phyloP scores from a whole-genome alignment of 208 protist species.

The Trypanosoma vivax region DNA sequence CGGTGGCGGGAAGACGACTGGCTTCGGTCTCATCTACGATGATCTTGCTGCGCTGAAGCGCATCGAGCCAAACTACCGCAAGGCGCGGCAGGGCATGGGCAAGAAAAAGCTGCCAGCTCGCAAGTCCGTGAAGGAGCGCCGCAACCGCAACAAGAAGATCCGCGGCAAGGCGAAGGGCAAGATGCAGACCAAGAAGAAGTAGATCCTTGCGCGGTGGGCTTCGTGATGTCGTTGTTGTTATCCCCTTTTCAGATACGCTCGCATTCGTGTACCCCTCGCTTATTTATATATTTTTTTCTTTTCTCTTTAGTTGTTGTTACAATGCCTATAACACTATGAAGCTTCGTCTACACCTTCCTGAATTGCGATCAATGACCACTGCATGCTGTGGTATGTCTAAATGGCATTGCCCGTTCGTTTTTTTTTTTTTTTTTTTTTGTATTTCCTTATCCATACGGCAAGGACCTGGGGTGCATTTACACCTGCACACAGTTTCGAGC shows the following conservation, averaged over 20 bases:
- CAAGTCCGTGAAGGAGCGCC: conserved; percentile 98
- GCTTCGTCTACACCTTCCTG: too few relatives aligned
- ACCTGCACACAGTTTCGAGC: too few relatives aligned
- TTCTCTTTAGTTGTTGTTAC: background rate
- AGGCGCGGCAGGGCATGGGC: conserved; percentile 91
- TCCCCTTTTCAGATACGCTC: too few relatives aligned
- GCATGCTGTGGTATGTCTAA: background rate
- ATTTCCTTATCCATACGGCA: background rate
- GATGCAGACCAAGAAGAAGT: conserved; percentile 89
- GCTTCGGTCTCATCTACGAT: conserved; percentile 99
- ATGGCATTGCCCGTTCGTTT: background rate
- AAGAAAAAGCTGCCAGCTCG: conserved; percentile 86
- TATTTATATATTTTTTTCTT: background rate
- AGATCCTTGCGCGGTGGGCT: conserved; percentile 19
- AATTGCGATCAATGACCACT: too few relatives aligned
- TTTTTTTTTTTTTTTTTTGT: conserved; percentile 1
- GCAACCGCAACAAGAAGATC: conserved; percentile 98
- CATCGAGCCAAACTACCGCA: conserved; percentile 96
- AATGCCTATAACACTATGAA: too few relatives aligned
- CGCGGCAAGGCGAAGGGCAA: conserved; percentile 96
- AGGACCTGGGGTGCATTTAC: background rate
- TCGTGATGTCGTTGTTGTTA: background rate
- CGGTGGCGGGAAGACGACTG: conserved; percentile 97
- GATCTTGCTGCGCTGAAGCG: conserved; percentile 33
- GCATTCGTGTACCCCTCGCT: too few relatives aligned